These are phyloP conservation scores for Aeminium ludgeri DNA, from an alignment of 495 filamentous ascomycete species.

Conservation along the genomic window DNA sequence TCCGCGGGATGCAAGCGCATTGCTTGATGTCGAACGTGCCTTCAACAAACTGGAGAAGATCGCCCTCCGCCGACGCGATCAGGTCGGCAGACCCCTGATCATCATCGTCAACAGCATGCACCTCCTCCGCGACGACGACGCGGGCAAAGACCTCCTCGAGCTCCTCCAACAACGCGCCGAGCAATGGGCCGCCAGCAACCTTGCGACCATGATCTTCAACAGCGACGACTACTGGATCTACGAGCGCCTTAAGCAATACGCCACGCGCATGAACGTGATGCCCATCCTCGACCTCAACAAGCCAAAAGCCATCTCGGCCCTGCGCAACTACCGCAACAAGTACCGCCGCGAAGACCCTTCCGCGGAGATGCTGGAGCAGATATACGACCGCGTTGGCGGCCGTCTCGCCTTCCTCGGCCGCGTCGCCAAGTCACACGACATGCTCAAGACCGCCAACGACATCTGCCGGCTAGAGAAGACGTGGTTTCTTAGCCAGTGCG, in stretches of 20 bases:
- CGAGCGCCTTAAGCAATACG: conserved; percentile 75
- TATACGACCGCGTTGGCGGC: conserved; percentile 76
- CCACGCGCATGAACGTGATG: conserved; percentile 81
- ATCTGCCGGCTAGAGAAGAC: conserved; percentile 74
- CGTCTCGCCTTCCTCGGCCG: conserved; percentile 71
- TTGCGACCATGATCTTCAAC: conserved; percentile 83
- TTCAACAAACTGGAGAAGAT: conserved; percentile 98
- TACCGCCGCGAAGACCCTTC: conserved; percentile 46
- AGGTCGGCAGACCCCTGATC: conserved; percentile 50
- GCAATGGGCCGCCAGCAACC: conserved; percentile 77
- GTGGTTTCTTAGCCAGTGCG: conserved; percentile 85
- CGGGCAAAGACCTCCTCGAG: conserved; percentile 79
- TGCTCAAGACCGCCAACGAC: conserved; percentile 56
- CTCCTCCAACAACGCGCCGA: conserved; percentile 91
- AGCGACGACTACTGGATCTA: conserved; percentile 98
- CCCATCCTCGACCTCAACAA: conserved; percentile 68
- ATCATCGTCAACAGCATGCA: conserved; percentile 87
- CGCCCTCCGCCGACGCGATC: conserved; percentile 43
- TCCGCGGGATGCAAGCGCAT: conserved; percentile 72
- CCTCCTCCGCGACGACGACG: conserved; percentile 74
- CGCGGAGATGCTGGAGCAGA: conserved; percentile 42
- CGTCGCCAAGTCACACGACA: conserved; percentile 64
- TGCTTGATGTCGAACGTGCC: conserved; percentile 88
- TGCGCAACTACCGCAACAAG: conserved; percentile 54
- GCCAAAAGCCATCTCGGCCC: conserved; percentile 51